Evolutionary conservation across 805 yeast genomes (phyloP), one percentile per base, ranked within the genome.

Genomic region (Barnettozyma sucrosica): DNA sequence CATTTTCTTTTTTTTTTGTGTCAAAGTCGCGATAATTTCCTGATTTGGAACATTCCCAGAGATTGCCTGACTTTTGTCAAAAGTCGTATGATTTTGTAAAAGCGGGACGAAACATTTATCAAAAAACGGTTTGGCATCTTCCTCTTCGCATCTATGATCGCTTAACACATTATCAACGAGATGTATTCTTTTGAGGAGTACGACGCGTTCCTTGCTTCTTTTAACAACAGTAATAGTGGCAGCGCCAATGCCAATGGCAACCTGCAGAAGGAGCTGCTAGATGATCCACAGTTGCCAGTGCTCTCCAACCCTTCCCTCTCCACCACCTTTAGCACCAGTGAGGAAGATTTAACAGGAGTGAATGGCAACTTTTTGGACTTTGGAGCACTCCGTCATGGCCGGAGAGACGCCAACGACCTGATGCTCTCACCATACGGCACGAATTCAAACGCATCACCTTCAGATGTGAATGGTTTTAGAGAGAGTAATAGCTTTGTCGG

Each of bases 141-240:
- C 9, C 21, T 13, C 7, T 34, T 34, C 18, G 21, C 21, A 18
- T 28, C 32, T 28, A 11, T 11, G 16, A 28, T 28, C 16, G 5
- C 7, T 28, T 28, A 28, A 13, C 16, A 11, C 9, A 28, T n/a
- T 28, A 14, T 28, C 16, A 28, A 28, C n/a, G 16, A 28, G 32
- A 63, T 60, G 64, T 56, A 61, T 50, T 52, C 63, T 0, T 61
- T 63, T 45, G 66, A 63, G 25, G 66, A 63, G 49, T 62, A 63
- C 50, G 67, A 62, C 41, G 58, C 62, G 34, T 59, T 63, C 37
- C 50, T 63, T 20, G 60, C 63, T 11, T 58, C 66, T 9, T 55
- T 60, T 36, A 52, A 43, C 36, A 28, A 23, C 48, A 40, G 41
- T 46, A n/a, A n/a, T n/a, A n/a, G n/a, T n/a, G n/a, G n/a, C n/a